These are phyloP conservation scores for Phytophthora agathidicida DNA, from an alignment of 352 stramenopile species.

Conservation along the genomic window DNA sequence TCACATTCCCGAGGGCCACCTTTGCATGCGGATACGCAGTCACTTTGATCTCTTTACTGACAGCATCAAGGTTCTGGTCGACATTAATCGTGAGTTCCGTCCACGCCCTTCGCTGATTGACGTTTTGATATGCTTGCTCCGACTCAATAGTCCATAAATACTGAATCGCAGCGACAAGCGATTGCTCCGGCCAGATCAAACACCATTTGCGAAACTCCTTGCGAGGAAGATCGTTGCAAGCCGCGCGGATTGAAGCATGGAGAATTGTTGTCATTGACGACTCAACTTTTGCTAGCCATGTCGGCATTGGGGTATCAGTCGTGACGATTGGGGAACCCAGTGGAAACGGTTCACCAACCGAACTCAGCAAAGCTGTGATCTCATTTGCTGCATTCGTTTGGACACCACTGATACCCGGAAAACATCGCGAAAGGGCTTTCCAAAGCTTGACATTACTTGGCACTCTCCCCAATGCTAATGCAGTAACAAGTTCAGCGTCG, in stretches of 20 bases:
- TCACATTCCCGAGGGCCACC: constrained; percentile 49
- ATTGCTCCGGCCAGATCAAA: constrained; percentile 79
- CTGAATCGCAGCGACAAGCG: constrained; percentile 57
- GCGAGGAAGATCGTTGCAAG: constrained; percentile 61
- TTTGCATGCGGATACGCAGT: constrained; percentile 37
- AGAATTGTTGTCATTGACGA: constrained; percentile 65
- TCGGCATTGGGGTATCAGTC: constrained; percentile 31
- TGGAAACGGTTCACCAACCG: constrained; percentile 55
- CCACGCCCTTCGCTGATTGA: constrained; percentile 40
- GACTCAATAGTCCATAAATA: constrained; percentile 66
- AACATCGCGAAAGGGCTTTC: constrained; percentile 55
- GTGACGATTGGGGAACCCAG: constrained; percentile 65
- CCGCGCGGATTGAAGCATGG: constrained; percentile 66
- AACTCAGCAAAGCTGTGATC: constrained; percentile 62
- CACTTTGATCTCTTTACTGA: constrained; percentile 63
- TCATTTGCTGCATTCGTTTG: constrained; percentile 56
- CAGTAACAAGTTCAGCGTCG: constrained; percentile 58
- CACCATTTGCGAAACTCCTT: constrained; percentile 89
- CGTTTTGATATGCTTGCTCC: constrained; percentile 45
- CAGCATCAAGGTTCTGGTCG: constrained; percentile 34
- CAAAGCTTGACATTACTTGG: constrained; percentile 40
- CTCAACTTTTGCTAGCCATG: constrained; percentile 73
- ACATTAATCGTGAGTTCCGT: constrained; percentile 35
- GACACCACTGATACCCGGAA: constrained; percentile 58
- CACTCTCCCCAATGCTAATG: constrained; percentile 32